Conservation (phyloP, 306 rosid species). For the Dicorynia guianensis region DNA sequence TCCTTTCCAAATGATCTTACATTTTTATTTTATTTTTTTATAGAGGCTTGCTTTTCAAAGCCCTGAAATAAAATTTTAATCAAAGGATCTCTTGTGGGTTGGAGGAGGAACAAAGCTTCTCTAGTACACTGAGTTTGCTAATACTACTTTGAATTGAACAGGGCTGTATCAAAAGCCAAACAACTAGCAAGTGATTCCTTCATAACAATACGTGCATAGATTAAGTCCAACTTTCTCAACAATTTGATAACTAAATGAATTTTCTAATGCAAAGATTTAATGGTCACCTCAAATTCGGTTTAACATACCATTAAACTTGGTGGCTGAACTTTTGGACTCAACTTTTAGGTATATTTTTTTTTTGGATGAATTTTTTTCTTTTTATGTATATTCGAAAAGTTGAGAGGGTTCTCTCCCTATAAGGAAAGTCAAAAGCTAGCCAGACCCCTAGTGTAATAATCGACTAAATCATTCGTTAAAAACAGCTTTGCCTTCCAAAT, state of each 20-base stretch:
- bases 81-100: constrained; percentile 10
- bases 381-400: background rate
- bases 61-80: background rate
- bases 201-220: background rate
- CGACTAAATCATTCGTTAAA: constrained; percentile 6
- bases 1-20: constrained; percentile 23
- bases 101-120: constrained; percentile 12
- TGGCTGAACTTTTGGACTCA: background rate
- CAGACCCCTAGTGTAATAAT: background rate
- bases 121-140: constrained; percentile 2
- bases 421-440: background rate
- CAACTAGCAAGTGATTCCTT: constrained; percentile 20
- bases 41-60: constrained; percentile 11
- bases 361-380: too few species aligned
- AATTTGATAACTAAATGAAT: background rate
- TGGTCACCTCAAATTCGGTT: background rate
- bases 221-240: background rate
- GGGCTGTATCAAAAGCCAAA: background rate
- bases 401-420: background rate
- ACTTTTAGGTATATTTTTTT: too few species aligned
- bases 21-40: too few species aligned
- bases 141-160: background rate
- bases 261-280: constrained; percentile 15
- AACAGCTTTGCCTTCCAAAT: background rate
- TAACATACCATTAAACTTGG: constrained; percentile 6